Base-by-base conservation (phyloP, 108 stramenopile genomes). In the Conticribra guillardii region DNA sequence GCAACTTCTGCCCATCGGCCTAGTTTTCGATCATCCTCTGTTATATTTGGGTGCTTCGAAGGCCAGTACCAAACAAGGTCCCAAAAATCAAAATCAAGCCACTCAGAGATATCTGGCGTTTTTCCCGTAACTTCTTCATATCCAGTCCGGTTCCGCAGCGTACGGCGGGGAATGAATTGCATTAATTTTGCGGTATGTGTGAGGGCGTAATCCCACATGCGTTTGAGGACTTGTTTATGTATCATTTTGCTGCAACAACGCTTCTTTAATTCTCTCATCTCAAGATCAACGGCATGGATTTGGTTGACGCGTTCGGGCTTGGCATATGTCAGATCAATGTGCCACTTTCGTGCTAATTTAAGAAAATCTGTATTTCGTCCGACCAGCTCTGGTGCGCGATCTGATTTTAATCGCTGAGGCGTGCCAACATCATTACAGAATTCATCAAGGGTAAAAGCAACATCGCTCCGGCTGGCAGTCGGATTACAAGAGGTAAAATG, bases 1-100 rank as follows among this genome's bases (percentile, higher is more conserved):
- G 84, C 54, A 21, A 81, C 73, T 4, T 76, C 80, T 23, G 71
- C 60, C 76, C 76, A 85, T 53, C 76, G 59, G 16, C 72, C 80
- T 16, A 85, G 55, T 19, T 56, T 28, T 15, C 32, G 49, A 15
- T 58, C 30, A 2, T 47, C 57, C 3, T 51, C 64, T 2, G 15
- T 28, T 2, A 47, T 34, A 37, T 56, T 34, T 0, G 64, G 73
- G 1, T 45, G 26, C 15, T 23, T 23, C 7, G 30, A 31, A 29
- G 34, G 21, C 24, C 50, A 61, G 54, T 54, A 85, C 80, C 76
- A 81, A 1, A 81, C 71, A 23, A 33, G 55, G 18, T 84, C 79
- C 37, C 70, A 84, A 46, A 79, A 84, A 17, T 55, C 69, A 29
- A 84, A 84, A n/a, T 80, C 78, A 0, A 71, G 19, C 34, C 24